Percentiles rank a stretch among this genome's conserved stretches.
Evolutionary conservation across 352 stramenopile genomes (phyloP).

Genomic region (Phytophthora idaei): DNA sequence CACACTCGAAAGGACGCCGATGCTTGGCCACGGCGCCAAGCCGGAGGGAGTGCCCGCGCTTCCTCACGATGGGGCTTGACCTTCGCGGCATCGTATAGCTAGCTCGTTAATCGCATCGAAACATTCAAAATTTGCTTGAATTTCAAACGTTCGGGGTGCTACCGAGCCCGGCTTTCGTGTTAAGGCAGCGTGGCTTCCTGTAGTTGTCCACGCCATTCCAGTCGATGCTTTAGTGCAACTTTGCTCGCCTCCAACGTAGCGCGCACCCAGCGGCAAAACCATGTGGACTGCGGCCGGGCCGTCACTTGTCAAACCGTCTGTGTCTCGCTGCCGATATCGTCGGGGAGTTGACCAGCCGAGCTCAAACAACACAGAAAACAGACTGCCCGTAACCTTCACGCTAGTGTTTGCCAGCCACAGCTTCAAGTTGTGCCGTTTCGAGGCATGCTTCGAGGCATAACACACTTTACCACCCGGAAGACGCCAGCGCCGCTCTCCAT

Average conservation of each 20-base stretch:
- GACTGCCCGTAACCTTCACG: slow-evolving; percentile 9
- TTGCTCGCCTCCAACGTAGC: slow-evolving; percentile 45
- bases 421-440: slow-evolving; percentile 19
- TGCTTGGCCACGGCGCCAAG: slow-evolving; percentile 8
- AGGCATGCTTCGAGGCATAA: not conserved
- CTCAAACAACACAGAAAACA: slow-evolving; percentile 18
- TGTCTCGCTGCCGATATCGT: slow-evolving; percentile 5
- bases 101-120: slow-evolving; percentile 23
- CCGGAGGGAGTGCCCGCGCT: slow-evolving; percentile 3
- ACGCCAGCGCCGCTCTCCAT: slow-evolving; percentile 6
- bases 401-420: slow-evolving; percentile 4
- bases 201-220: slow-evolving; percentile 7
- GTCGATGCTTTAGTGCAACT: slow-evolving; percentile 26
- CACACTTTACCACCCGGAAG: not conserved
- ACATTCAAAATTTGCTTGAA: slow-evolving; percentile 27
- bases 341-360: slow-evolving; percentile 17
- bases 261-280: slow-evolving; percentile 15
- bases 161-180: slow-evolving; percentile 6
- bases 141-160: not conserved
- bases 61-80: slow-evolving; percentile 20
- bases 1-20: slow-evolving; percentile 11
- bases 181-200: slow-evolving; percentile 13
- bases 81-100: slow-evolving; percentile 21
- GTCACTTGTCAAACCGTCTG: slow-evolving; percentile 6
- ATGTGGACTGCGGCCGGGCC: slow-evolving; percentile 13